Conservation (phyloP, 1,284 basidiomycete species). For the Leccinum proliferum region DNA sequence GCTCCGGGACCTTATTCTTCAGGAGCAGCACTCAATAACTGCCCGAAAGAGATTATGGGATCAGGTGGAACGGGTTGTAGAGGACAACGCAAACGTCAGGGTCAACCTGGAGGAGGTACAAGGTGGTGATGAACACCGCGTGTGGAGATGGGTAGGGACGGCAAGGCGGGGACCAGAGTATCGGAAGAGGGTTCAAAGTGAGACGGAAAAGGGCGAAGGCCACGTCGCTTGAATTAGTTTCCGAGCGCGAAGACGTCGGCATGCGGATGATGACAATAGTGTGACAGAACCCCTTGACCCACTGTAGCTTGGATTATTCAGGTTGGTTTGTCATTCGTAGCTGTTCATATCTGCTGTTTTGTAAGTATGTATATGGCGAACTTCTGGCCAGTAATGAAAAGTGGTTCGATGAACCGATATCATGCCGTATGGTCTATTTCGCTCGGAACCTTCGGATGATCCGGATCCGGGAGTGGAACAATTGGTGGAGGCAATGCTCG, state of each 20-base stretch:
- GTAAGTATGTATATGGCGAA: conserved; percentile 17
- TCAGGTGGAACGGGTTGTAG: conserved; percentile 82
- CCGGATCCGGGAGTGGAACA: conserved; percentile 29
- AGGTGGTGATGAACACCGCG: conserved; percentile 84
- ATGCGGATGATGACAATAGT: conserved; percentile 4
- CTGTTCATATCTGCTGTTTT: conserved; percentile 14
- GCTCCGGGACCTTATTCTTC: conserved; percentile 85
- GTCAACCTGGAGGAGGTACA: conserved; percentile 83
- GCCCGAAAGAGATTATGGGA: conserved; percentile 77
- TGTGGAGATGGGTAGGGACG: conserved; percentile 78
- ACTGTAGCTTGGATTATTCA: conserved; percentile 9
- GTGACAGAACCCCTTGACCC: conserved; percentile 26
- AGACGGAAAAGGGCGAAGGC: conserved; percentile 26
- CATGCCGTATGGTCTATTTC: conserved; percentile 17
- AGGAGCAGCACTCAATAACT: conserved; percentile 72
- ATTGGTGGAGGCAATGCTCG: conserved; percentile 28
- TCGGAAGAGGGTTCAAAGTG: conserved; percentile 30
- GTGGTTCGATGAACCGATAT: conserved; percentile 21
- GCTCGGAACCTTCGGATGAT: conserved; percentile 31
- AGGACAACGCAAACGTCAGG: conserved; percentile 92
- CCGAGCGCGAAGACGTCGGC: conserved; percentile 9
- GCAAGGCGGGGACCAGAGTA: conserved; percentile 32
- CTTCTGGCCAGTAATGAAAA: conserved; percentile 23
- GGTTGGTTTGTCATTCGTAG: conserved; percentile 16
- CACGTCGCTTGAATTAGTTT: conserved; percentile 21